Percentiles rank a stretch among this genome's conserved stretches.
Evolutionary conservation across 495 filamentous ascomycete species (phyloP).

Genomic region (Aspergillus cristatus): DNA sequence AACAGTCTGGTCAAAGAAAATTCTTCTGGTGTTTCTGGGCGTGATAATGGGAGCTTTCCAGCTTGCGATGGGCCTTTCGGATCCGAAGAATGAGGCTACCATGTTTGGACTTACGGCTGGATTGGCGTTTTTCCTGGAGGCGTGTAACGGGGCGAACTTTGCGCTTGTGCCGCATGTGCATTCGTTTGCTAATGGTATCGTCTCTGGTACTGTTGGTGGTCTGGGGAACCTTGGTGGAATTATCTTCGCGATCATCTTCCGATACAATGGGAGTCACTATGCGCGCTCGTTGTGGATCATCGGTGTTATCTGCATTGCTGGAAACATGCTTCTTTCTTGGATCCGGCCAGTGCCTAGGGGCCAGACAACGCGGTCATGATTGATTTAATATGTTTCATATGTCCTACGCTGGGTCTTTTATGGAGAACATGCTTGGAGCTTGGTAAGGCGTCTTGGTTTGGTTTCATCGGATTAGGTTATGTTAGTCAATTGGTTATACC

Average conservation of each 20-base stretch:
- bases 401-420: too few relatives aligned
- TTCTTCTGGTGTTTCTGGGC: constrained; percentile 53
- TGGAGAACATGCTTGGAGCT: too few relatives aligned
- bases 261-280: constrained; percentile 61
- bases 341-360: constrained; percentile 54
- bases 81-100: constrained; percentile 47
- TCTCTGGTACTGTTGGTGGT: constrained; percentile 70
- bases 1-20: constrained; percentile 69
- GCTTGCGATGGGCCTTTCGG: constrained; percentile 58
- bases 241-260: constrained; percentile 77
- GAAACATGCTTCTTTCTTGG: constrained; percentile 62
- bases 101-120: constrained; percentile 73
- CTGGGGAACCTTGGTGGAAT: constrained; percentile 80
- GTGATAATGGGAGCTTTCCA: constrained; percentile 57
- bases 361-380: constrained; percentile 11
- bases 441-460: too few relatives aligned
- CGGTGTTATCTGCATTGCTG: constrained; percentile 60
- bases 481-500: too few relatives aligned
- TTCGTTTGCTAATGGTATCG: constrained; percentile 65
- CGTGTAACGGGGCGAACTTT: constrained; percentile 79
- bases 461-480: too few relatives aligned
- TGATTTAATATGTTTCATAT: background rate
- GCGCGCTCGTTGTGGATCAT: constrained; percentile 70
- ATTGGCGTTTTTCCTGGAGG: constrained; percentile 75
- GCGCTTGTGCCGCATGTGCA: constrained; percentile 77